Evolutionary conservation across 176 grass and related monocot genomes (phyloP).

Genomic region (Musa itinerans): DNA sequence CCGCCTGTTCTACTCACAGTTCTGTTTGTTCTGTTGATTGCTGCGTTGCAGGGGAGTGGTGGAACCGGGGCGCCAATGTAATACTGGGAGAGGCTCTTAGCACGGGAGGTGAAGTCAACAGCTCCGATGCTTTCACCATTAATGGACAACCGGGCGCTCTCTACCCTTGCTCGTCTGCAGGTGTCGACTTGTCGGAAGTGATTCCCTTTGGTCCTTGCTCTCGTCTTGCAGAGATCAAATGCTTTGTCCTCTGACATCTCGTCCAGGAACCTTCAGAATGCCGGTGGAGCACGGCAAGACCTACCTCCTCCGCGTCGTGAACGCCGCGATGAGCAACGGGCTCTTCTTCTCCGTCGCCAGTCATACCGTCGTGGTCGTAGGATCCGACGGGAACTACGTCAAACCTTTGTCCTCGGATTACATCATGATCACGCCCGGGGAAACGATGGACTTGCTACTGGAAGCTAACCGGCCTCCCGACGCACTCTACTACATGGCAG

Average conservation of each 20-base stretch:
- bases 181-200: background rate
- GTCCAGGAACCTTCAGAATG: constrained; percentile 11
- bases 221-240: no score
- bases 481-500: constrained; percentile 22
- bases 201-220: no score
- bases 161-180: constrained; percentile 9
- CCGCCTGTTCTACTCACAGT: no score
- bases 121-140: constrained; percentile 5
- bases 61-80: background rate
- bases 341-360: constrained; percentile 4
- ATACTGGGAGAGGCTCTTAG: background rate
- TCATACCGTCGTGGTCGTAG: background rate
- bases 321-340: background rate
- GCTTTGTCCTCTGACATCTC: background rate
- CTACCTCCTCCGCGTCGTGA: constrained; percentile 18
- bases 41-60: constrained; percentile 9
- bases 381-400: constrained; percentile 8
- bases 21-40: no score
- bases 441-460: constrained; percentile 15
- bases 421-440: background rate
- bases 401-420: constrained; percentile 1
- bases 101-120: background rate
- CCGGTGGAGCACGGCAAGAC: background rate
- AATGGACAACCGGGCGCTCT: constrained; percentile 14
- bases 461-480: constrained; percentile 12